These are phyloP conservation scores for Calocera cornea DNA, from an alignment of 768 basidiomycete species.

Conservation along the genomic window DNA sequence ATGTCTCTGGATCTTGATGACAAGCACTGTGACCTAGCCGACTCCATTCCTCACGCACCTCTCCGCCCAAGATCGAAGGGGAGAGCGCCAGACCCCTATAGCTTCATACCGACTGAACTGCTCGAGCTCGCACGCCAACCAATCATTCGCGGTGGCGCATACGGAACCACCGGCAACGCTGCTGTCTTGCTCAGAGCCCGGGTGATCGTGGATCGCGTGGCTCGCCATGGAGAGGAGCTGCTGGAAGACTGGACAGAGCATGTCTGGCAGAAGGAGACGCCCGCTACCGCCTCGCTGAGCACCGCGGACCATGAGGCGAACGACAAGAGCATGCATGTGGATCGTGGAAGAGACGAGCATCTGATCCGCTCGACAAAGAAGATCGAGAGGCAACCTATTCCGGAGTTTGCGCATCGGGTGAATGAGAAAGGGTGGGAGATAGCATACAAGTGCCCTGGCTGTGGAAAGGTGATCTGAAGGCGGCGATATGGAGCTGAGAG, in stretches of 20 bases:
- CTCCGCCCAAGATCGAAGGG: not conserved
- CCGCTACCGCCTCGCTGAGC: not conserved
- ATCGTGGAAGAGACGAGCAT: slow-evolving; percentile 22
- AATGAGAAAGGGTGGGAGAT: slow-evolving; percentile 10
- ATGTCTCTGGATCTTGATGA: not conserved
- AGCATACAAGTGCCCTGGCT: slow-evolving; percentile 32
- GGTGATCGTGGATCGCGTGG: slow-evolving; percentile 30
- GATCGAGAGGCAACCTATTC: not conserved
- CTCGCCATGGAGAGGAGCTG: slow-evolving; percentile 21
- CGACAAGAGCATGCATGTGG: not conserved
- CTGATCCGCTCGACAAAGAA: slow-evolving; percentile 11
- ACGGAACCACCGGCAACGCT: slow-evolving; percentile 42
- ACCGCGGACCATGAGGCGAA: not conserved
- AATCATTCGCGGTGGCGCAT: slow-evolving; percentile 35
- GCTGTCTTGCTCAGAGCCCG: slow-evolving; percentile 35
- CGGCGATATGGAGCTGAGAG: not conserved
- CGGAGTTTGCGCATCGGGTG: not conserved
- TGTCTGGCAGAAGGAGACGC: not conserved
- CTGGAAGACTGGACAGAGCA: slow-evolving; percentile 27
- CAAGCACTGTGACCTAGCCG: not conserved
- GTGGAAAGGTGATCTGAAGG: slow-evolving; percentile 32
- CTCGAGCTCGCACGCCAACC: slow-evolving; percentile 38
- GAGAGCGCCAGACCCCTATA: not conserved
- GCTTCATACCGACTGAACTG: slow-evolving; percentile 24
- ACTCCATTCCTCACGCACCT: not conserved